Percentiles rank a stretch among this genome's conserved stretches.
phyloP scores from a whole-genome alignment of 306 rosid species.

The Vigna hirtella region DNA sequence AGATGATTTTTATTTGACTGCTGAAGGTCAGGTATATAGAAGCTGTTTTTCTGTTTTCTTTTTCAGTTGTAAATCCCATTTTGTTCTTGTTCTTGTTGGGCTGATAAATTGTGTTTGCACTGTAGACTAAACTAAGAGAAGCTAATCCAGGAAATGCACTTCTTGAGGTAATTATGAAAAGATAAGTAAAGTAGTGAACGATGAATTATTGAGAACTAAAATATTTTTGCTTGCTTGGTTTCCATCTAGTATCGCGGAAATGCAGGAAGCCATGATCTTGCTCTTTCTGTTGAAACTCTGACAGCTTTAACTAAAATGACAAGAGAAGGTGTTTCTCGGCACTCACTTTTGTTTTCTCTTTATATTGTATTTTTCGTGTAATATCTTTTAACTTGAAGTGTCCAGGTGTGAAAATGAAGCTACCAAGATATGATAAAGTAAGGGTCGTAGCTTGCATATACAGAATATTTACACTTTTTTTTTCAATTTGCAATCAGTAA shows the following conservation, averaged over 20 bases:
- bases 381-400: slow-evolving; percentile 45
- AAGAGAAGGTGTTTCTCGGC: slow-evolving; percentile 69
- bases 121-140: slow-evolving; percentile 80
- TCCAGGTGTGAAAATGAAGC: slow-evolving; percentile 86
- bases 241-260: slow-evolving; percentile 73
- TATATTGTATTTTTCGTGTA: slow-evolving; percentile 32
- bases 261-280: slow-evolving; percentile 97
- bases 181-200: slow-evolving; percentile 5
- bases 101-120: slow-evolving; percentile 48
- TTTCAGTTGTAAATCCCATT: not conserved
- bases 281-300: slow-evolving; percentile 75
- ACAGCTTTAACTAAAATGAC: slow-evolving; percentile 65
- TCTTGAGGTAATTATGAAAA: slow-evolving; percentile 71
- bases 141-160: slow-evolving; percentile 81
- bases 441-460: slow-evolving; percentile 37
- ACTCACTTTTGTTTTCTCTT: slow-evolving; percentile 15
- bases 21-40: slow-evolving; percentile 76
- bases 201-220: slow-evolving; percentile 24
- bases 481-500: slow-evolving; percentile 40
- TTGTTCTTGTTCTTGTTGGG: slow-evolving; percentile 25
- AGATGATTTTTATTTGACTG: slow-evolving; percentile 91
- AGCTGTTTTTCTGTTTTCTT: slow-evolving; percentile 24
- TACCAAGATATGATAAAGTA: slow-evolving; percentile 93
- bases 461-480: slow-evolving; percentile 25
- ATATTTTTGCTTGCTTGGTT: slow-evolving; percentile 32